phyloP scores from a whole-genome alignment of 768 basidiomycete species.

The Roridomyces roridus region DNA sequence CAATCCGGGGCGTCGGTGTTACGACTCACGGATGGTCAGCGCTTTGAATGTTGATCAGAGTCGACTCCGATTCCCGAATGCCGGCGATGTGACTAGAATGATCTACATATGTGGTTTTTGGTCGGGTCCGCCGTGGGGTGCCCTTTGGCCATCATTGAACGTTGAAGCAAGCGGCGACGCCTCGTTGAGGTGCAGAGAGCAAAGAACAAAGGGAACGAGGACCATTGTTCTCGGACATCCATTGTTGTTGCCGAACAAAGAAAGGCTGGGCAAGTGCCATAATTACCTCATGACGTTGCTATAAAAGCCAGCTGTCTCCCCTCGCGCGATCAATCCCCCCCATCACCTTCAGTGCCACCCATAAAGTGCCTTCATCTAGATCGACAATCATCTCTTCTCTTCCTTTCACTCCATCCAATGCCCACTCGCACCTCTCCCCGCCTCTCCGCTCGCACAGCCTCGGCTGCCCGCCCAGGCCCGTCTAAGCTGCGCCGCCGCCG shows the following conservation, averaged over 20 bases:
- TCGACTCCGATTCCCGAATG: too few species aligned
- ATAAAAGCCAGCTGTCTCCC: conserved; percentile 12
- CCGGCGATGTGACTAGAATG: not conserved
- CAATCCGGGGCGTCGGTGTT: too few species aligned
- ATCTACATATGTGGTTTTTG: too few species aligned
- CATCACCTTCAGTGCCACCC: conserved; percentile 11
- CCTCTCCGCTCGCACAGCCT: not conserved
- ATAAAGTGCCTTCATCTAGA: conserved; percentile 23
- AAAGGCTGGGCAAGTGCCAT: conserved; percentile 1
- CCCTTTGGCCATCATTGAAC: not conserved
- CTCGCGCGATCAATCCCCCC: conserved; percentile 1
- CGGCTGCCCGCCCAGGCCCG: conserved; percentile 6
- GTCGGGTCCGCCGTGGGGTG: not conserved
- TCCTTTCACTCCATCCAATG: conserved; percentile 9
- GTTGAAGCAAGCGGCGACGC: not conserved
- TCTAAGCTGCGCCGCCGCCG: conserved; percentile 6
- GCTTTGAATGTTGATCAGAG: not conserved
- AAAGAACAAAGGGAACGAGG: conserved; percentile 14
- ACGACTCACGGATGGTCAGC: too few species aligned
- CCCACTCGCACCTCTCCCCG: conserved; percentile 14
- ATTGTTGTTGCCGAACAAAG: conserved; percentile 14
- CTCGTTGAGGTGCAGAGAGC: not conserved
- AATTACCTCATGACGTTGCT: conserved; percentile 17
- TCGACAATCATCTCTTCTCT: conserved; percentile 12
- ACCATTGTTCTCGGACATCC: conserved; percentile 14